phyloP scores from a whole-genome alignment of 2,329 filamentous ascomycete genomes.

The Diaporthe destruens region DNA sequence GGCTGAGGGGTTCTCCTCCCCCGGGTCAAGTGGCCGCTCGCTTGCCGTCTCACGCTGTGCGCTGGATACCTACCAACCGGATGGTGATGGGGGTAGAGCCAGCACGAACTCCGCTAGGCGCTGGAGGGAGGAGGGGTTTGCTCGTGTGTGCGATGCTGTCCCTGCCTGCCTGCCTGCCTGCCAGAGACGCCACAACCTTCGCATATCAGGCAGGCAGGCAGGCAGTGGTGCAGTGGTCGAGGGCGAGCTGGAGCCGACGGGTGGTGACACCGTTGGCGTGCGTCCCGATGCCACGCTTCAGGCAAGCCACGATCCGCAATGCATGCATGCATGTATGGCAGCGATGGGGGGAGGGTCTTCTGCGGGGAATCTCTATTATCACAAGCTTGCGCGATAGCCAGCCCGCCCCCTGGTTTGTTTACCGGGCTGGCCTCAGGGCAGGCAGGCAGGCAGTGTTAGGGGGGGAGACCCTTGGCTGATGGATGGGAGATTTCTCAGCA shows the following conservation, averaged over 20 bases:
- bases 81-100: background rate
- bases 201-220: background rate
- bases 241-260: too few relatives aligned
- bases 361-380: constrained; percentile 19
- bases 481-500: background rate
- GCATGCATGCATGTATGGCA: background rate
- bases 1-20: too few relatives aligned
- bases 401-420: background rate
- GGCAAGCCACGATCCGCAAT: constrained; percentile 14
- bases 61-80: too few relatives aligned
- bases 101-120: background rate
- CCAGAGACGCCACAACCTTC: background rate
- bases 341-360: background rate
- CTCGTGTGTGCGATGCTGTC: background rate
- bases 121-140: background rate
- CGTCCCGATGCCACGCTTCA: constrained; percentile 9
- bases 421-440: background rate
- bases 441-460: background rate
- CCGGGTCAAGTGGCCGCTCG: constrained; percentile 28
- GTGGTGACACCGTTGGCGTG: constrained; percentile 24
- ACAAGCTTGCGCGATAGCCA: constrained; percentile 1
- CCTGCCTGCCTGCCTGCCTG: background rate
- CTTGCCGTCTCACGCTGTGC: background rate
- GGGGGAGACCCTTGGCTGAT: background rate
- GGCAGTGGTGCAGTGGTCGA: background rate